A percentile compares a stretch with the other conserved stretches of the same genome.
Conservation (phyloP, 1,284 basidiomycete species). For the Hymenochaete sp. region DNA sequence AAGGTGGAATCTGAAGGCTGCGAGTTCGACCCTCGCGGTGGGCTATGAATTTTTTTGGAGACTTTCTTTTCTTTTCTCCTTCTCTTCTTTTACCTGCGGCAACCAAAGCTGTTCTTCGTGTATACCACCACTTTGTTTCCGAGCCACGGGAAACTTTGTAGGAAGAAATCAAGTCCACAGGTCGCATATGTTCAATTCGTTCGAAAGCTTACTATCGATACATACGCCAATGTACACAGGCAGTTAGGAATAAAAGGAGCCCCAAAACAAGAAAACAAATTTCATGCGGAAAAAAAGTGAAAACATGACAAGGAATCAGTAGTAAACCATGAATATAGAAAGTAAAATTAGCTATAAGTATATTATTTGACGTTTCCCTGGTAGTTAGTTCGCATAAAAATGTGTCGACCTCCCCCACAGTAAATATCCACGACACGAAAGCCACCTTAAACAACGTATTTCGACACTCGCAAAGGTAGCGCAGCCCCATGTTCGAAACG, state of each 20-base stretch:
- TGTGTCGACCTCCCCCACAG: neutral
- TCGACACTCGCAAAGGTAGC: slow-evolving; percentile 33
- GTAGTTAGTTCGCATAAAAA: neutral
- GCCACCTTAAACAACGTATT: slow-evolving; percentile 21
- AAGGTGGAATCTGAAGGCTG: slow-evolving; percentile 64
- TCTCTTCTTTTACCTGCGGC: neutral
- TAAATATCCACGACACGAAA: neutral
- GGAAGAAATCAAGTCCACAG: no score
- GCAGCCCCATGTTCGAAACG: slow-evolving; percentile 31
- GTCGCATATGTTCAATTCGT: no score
- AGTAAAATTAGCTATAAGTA: neutral
- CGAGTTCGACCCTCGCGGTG: slow-evolving; percentile 89
- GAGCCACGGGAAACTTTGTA: no score
- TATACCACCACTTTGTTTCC: no score
- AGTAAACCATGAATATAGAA: neutral
- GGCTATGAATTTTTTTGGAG: slow-evolving; percentile 49
- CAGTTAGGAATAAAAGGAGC: no score
- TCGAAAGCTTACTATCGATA: no score
- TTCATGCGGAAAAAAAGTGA: neutral
- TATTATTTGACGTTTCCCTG: no score
- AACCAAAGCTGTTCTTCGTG: neutral
- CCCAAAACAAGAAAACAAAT: neutral
- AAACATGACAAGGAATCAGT: neutral
- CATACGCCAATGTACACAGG: no score
- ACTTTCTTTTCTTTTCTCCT: neutral